Evolutionary conservation across 805 yeast species (phyloP), one percentile per base, ranked within the genome.

Genomic region (Pichia ethanolica): DNA sequence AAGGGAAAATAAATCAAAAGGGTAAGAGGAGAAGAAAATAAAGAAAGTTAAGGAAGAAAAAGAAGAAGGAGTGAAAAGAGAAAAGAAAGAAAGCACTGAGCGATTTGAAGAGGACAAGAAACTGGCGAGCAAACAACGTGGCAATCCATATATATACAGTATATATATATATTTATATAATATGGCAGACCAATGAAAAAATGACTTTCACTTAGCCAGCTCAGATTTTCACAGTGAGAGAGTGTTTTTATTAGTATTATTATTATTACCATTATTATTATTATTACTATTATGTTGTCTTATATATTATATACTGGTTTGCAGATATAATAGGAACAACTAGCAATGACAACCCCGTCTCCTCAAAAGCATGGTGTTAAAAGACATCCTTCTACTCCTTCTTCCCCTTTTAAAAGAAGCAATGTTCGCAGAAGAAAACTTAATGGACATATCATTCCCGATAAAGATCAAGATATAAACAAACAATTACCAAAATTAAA

Each of bases 321-420:
- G 20, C 3, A 34, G 3, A 34, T 6, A 34, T 5, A 9, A 11
- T 8, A 12, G n/a, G 3, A 34, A 14, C 32, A 39, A 7, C 11
- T 3, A 13, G 3, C n/a, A 30, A 44, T 44, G 46, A 37, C 14
- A 14, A 44, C 41, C 2, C 41, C 46, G 33, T 36, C 48, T 5
- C 48, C 48, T 26, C 35, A 45, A 35, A 12, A 25, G 7, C 45
- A 51, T 9, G 49, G 47, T 13, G 43, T 53, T 35, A 65, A 65
- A 42, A 54, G 69, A 42, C 59, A 63, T 2, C 67, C 67, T 3
- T 58, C 68, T 4, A 64, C 69, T 7, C 69, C 69, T 4, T 51
- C 63, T 40, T 63, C 68, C 10, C 68, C 68, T 6, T 51, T 59
- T 11, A 48, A 59, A 30, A 49, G 45, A n/a, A 39, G 35, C 39